Percentiles rank a stretch among this genome's conserved stretches.
phyloP scores from a whole-genome alignment of 257 asterid genomes.

The Fraxinus americana region DNA sequence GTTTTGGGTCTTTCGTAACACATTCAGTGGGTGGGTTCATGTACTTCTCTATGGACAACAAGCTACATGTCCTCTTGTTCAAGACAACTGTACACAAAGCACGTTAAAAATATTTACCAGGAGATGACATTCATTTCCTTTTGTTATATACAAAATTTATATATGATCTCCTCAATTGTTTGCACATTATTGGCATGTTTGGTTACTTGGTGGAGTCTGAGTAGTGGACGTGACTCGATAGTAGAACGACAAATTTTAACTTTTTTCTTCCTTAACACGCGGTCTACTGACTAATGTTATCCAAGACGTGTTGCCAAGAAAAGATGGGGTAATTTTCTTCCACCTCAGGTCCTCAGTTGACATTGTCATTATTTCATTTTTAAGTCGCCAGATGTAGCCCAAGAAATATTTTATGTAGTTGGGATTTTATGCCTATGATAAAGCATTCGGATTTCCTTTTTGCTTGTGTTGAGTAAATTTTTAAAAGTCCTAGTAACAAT shows the following conservation, averaged over 20 bases:
- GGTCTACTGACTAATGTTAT: not conserved
- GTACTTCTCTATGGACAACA: constrained; percentile 83
- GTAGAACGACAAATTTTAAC: not conserved
- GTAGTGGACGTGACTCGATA: not conserved
- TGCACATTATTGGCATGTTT: constrained; percentile 33
- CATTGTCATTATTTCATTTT: constrained; percentile 23
- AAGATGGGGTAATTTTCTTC: constrained; percentile 25
- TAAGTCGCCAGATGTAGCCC: not conserved
- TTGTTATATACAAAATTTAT: constrained; percentile 30
- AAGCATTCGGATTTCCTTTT: constrained; percentile 20
- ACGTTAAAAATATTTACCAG: constrained; percentile 29
- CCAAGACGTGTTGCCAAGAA: constrained; percentile 19
- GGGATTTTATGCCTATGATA: constrained; percentile 23
- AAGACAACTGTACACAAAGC: constrained; percentile 89
- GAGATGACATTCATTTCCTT: constrained; percentile 30
- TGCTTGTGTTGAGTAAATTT: constrained; percentile 34
- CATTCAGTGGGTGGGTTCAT: constrained; percentile 86
- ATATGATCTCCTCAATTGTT: constrained; percentile 27
- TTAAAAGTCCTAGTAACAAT: constrained; percentile 29
- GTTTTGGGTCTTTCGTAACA: constrained; percentile 88
- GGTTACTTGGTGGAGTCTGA: not conserved
- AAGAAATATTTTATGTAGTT: constrained; percentile 6
- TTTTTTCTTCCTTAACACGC: not conserved
- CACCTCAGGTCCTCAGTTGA: constrained; percentile 19
- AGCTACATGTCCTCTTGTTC: constrained; percentile 71